Base-by-base conservation (phyloP, 2,329 filamentous ascomycete genomes). In the Xylaria digitata region DNA sequence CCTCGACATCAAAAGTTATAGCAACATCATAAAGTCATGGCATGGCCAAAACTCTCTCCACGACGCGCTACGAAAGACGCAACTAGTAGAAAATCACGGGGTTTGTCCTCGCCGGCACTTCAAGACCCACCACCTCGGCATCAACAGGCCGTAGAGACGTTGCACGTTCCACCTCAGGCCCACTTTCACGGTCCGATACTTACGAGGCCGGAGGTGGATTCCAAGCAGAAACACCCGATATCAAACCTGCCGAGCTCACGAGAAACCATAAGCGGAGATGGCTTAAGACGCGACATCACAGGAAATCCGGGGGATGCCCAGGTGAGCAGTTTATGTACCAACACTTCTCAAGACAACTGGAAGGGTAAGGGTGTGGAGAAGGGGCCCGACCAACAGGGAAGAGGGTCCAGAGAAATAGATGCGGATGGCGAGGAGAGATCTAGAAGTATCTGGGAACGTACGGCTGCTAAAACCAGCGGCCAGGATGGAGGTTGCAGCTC, bases 361-460 rank as follows among this genome's bases (percentile, higher is more conserved):
- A 56, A 57, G 23, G 23, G 8, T 6, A 46, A 34, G n/a, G 23
- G 26, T 7, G 9, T 15, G 42, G n/a, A 26, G 23, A n/a, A 45
- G 9, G 5, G 19, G 23, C 19, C 19, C 2, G 30, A 34, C 6
- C 11, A 23, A 26, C 26, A 46, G 11, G 4, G 11, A 2, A 19
- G n/a, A 26, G 26, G 11, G 6, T 15, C 9, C 11, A 48, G 7
- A 40, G 15, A 30, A 3, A 1, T 42, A 37, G 26, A 32, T 11
- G 6, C 42, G 0, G 34, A 19, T 23, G 32, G 23, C 8, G 23
- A 42, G 4, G 32, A 19, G 8, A 2, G 5, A 34, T 17, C n/a
- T 2, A 23, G 6, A 6, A 59, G 57, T 17, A 26, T 50, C 11
- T 61, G 58, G 58, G 48, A 52, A 48, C 46, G 58, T 3, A 43